phyloP scores from a whole-genome alignment of 208 protist species.

The Acanthamoeba castellanii region DNA sequence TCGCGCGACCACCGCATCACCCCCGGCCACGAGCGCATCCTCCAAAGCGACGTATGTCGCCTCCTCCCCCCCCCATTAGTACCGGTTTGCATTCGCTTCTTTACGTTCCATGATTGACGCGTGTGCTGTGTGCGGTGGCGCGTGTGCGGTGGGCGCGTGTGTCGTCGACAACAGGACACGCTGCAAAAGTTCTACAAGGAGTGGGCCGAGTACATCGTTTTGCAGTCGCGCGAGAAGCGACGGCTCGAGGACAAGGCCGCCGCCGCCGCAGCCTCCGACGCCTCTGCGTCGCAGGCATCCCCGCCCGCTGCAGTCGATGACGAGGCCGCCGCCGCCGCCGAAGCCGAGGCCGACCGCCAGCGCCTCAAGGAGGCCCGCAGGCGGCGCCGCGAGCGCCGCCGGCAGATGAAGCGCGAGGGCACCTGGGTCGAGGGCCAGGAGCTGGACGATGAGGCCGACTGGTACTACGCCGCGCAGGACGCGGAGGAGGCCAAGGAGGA shows the following conservation, averaged over 20 bases:
- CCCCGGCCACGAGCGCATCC: conserved; percentile 10
- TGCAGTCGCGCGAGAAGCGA: conserved; percentile 20
- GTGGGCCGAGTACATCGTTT: conserved; percentile 49
- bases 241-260: neutral
- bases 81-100: neutral
- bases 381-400: neutral
- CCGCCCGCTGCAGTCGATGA: neutral
- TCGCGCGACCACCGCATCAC: neutral
- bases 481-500: conserved; percentile 14
- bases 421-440: neutral
- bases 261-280: neutral
- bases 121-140: neutral
- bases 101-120: neutral
- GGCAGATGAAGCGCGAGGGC: neutral
- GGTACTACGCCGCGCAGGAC: neutral
- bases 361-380: neutral
- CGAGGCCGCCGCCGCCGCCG: neutral
- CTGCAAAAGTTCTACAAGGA: conserved; percentile 69
- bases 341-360: neutral
- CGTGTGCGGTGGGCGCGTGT: no score
- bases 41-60: neutral
- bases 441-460: neutral
- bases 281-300: no score
- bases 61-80: neutral
- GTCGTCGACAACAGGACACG: neutral